phyloP scores from a whole-genome alignment of 164 flowering plant genomes.

The Vitis rotundifolia region DNA sequence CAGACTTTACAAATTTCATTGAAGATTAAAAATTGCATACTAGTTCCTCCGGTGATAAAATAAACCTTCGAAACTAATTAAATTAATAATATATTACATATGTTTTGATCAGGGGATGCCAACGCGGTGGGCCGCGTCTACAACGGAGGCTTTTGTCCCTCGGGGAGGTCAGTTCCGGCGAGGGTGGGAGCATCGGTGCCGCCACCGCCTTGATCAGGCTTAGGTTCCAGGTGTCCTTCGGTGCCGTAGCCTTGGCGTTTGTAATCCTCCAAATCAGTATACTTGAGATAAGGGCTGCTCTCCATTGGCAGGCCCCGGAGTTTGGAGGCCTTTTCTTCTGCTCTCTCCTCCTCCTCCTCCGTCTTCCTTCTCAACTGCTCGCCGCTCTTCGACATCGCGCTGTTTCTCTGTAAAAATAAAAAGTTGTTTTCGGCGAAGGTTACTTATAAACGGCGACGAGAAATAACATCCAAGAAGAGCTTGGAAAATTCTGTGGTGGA shows the following conservation, averaged over 20 bases:
- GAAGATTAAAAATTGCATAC: too few species aligned
- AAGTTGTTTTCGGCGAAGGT: too few species aligned
- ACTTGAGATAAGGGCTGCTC: slow-evolving; percentile 24
- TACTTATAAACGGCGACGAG: too few species aligned
- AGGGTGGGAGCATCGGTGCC: slow-evolving; percentile 24
- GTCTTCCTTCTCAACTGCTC: slow-evolving; percentile 1
- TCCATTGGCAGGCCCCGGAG: slow-evolving; percentile 18
- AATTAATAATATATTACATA: too few species aligned
- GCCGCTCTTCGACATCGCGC: slow-evolving; percentile 4
- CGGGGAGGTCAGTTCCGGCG: slow-evolving; percentile 11
- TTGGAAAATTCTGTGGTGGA: too few species aligned
- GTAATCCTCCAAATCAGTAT: slow-evolving; percentile 27
- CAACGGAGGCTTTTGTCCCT: too few species aligned
- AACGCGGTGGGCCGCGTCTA: too few species aligned
- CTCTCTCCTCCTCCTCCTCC: background rate
- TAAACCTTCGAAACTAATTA: too few species aligned
- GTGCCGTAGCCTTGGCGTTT: slow-evolving; percentile 25
- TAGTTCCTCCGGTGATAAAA: too few species aligned
- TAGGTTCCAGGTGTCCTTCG: slow-evolving; percentile 20
- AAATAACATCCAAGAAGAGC: too few species aligned
- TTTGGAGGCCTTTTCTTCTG: background rate
- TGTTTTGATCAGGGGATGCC: too few species aligned
- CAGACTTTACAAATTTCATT: too few species aligned
- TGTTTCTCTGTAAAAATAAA: background rate
- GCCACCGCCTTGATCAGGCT: slow-evolving; percentile 16